Conservation (phyloP, 352 stramenopile species). For the Phytopythium aichiense region DNA sequence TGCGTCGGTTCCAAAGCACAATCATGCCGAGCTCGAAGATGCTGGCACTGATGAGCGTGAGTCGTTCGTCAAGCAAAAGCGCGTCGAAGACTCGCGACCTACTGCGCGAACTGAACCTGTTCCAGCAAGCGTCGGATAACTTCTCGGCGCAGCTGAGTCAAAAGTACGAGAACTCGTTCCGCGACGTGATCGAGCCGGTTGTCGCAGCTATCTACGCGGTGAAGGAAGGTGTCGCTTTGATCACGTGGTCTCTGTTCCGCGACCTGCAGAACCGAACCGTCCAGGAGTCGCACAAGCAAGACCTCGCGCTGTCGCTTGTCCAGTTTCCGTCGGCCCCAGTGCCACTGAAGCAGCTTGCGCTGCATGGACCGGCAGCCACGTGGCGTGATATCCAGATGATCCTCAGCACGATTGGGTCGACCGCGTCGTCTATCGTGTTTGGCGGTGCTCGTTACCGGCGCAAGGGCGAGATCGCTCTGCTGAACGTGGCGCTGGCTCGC, state of each 20-base stretch:
- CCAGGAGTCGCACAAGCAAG: conserved; percentile 39
- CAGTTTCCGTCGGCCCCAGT: conserved; percentile 59
- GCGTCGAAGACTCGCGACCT: conserved; percentile 57
- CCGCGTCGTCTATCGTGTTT: conserved; percentile 42
- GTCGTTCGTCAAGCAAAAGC: conserved; percentile 27
- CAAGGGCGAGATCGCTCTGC: conserved; percentile 64
- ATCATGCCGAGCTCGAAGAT: conserved; percentile 67
- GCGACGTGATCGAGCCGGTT: conserved; percentile 83
- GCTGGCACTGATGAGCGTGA: conserved; percentile 37
- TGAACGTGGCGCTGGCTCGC: conserved; percentile 66
- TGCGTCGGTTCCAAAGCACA: conserved; percentile 66
- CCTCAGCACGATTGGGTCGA: conserved; percentile 41
- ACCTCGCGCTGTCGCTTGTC: conserved; percentile 47
- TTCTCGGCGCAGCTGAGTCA: conserved; percentile 60
- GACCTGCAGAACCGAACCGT: conserved; percentile 46
- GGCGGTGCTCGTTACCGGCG: conserved; percentile 30
- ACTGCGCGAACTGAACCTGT: conserved; percentile 83
- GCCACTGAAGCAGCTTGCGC: conserved; percentile 15
- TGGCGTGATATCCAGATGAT: conserved; percentile 77
- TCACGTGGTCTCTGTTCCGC: conserved; percentile 60
- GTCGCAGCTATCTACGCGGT: conserved; percentile 69
- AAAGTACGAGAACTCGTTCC: conserved; percentile 74
- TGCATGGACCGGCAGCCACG: conserved; percentile 44
- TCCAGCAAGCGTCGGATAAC: conserved; percentile 85
- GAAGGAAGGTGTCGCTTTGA: conserved; percentile 81